Conservation (phyloP, 306 rosid genomes). For the Lagenaria siceraria region DNA sequence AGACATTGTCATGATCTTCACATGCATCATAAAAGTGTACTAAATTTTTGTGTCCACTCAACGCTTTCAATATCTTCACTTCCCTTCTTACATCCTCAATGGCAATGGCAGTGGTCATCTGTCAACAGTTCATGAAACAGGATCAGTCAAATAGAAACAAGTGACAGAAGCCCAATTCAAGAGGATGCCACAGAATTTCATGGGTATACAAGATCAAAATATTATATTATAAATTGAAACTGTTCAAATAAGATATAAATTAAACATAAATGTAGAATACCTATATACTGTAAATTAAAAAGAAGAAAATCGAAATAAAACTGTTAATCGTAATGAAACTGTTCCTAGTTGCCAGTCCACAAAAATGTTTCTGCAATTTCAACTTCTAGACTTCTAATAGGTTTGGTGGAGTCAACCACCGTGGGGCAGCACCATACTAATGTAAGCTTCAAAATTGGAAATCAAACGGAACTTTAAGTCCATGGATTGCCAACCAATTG, state of each 20-base stretch:
- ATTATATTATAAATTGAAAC: neutral
- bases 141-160: neutral
- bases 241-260: neutral
- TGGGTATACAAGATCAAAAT: neutral
- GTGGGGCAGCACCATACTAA: neutral
- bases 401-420: slow-evolving; percentile 1
- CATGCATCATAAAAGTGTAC: slow-evolving; percentile 64
- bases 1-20: slow-evolving; percentile 81
- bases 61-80: slow-evolving; percentile 84
- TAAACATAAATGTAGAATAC: too few relatives aligned
- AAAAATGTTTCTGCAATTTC: neutral
- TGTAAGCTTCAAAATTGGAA: neutral
- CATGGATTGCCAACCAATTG: neutral
- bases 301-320: too few relatives aligned
- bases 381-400: neutral
- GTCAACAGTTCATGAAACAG: slow-evolving; percentile 17
- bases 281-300: too few relatives aligned
- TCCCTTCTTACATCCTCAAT: slow-evolving; percentile 95
- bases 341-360: neutral
- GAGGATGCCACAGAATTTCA: neutral
- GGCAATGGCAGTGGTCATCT: slow-evolving; percentile 96
- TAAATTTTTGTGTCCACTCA: slow-evolving; percentile 71
- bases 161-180: neutral
- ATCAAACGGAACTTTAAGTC: neutral
- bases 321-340: neutral